Evolutionary conservation across 768 basidiomycete species (phyloP).

Genomic region (Collybia nuda): DNA sequence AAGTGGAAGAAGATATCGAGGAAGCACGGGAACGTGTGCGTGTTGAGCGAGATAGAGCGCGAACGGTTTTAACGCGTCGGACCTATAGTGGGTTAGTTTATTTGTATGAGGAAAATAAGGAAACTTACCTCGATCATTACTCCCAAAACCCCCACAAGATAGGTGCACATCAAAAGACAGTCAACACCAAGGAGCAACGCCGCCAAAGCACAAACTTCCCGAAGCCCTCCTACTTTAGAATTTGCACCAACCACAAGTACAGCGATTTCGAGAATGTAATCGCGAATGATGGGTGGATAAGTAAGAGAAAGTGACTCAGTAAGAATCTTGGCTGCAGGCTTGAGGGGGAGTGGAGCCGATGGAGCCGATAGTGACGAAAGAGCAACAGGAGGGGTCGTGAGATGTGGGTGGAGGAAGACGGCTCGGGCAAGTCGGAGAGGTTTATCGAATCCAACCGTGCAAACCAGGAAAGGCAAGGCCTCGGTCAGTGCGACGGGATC

Average conservation of each 20-base stretch:
- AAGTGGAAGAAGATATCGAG: constrained; percentile 25
- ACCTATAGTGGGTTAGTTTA: constrained; percentile 41
- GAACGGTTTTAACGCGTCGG: constrained; percentile 65
- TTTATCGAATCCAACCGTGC: constrained; percentile 98
- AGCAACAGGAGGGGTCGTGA: constrained; percentile 37
- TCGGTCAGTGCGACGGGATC: constrained; percentile 94
- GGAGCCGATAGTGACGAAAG: constrained; percentile 29
- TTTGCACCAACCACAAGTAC: constrained; percentile 87
- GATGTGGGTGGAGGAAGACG: constrained; percentile 82
- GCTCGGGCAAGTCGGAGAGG: constrained; percentile 88
- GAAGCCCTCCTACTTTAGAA: constrained; percentile 83
- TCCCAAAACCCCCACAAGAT: constrained; percentile 85
- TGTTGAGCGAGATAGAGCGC: constrained; percentile 26
- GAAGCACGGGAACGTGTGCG: constrained; percentile 33
- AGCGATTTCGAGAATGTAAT: constrained; percentile 90
- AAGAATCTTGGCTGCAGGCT: constrained; percentile 81
- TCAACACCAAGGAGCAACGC: constrained; percentile 86
- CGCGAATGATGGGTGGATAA: constrained; percentile 84
- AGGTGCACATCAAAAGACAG: constrained; percentile 86
- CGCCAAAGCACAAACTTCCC: constrained; percentile 93
- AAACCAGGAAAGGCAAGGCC: constrained; percentile 95
- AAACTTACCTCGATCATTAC: constrained; percentile 88
- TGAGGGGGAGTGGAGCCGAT: constrained; percentile 40
- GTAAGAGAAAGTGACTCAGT: constrained; percentile 78
- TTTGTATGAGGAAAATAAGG: neutral